Conservation (phyloP, 352 stramenopile genomes). For the Phytophthora sp. region DNA sequence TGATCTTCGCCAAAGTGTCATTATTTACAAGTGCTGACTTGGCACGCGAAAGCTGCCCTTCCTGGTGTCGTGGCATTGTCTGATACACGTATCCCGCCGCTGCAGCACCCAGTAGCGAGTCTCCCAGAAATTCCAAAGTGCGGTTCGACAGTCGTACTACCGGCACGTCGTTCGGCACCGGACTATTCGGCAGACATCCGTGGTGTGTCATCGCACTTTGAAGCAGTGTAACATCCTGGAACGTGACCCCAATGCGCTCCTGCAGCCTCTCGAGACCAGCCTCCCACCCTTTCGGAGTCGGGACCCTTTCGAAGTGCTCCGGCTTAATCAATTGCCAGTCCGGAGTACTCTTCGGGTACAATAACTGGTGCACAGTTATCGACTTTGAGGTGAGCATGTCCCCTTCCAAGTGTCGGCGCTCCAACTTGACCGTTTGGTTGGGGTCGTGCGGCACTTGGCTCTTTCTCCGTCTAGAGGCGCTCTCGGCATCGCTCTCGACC, state of each 20-base stretch:
- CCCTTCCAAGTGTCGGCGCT: constrained; percentile 38
- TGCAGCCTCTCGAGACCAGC: constrained; percentile 56
- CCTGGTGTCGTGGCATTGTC: constrained; percentile 64
- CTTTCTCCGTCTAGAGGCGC: constrained; percentile 1
- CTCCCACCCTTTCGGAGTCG: constrained; percentile 55
- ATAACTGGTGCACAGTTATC: constrained; percentile 37
- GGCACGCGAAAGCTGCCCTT: constrained; percentile 77
- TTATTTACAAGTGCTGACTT: constrained; percentile 84
- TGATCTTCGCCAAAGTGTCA: constrained; percentile 68
- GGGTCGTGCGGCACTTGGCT: constrained; percentile 17
- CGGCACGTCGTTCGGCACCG: constrained; percentile 46
- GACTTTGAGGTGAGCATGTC: constrained; percentile 33
- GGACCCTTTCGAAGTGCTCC: constrained; percentile 62
- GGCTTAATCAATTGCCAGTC: constrained; percentile 62
- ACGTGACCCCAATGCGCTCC: constrained; percentile 60
- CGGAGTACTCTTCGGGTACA: constrained; percentile 41
- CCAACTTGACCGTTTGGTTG: constrained; percentile 17
- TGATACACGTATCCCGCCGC: constrained; percentile 79
- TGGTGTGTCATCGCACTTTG: constrained; percentile 81
- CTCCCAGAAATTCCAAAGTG: constrained; percentile 83
- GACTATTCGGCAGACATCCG: constrained; percentile 56
- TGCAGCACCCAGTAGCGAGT: constrained; percentile 74
- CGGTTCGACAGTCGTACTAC: constrained; percentile 78
- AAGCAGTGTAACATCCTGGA: constrained; percentile 61
- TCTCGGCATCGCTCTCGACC: constrained; percentile 18